A percentile compares a stretch with the other conserved stretches of the same genome.
Evolutionary conservation across 768 basidiomycete species (phyloP).

Genomic region (Suillus brevipes): DNA sequence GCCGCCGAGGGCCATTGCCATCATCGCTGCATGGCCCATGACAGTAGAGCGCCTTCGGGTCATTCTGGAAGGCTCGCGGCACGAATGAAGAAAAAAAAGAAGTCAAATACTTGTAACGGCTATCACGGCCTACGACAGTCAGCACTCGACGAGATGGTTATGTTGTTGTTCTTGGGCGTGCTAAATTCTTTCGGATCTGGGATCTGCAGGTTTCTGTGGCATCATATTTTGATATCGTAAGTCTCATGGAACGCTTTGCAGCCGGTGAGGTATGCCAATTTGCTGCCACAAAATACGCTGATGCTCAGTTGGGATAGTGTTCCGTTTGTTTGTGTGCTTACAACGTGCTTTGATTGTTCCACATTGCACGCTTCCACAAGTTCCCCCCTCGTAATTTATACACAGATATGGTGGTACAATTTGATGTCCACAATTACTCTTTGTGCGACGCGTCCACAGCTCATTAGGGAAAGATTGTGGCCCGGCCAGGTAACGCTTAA

Average conservation of each 20-base stretch:
- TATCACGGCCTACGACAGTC: not conserved
- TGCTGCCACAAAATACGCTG: not conserved
- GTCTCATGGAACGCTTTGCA: not conserved
- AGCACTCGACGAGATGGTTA: not conserved
- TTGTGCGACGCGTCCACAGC: too few relatives aligned
- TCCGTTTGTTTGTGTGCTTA: not conserved
- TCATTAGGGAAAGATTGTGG: too few relatives aligned
- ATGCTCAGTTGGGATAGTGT: not conserved
- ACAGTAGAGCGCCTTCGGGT: not conserved
- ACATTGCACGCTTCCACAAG: too few relatives aligned
- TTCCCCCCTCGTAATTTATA: too few relatives aligned
- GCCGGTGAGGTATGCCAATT: not conserved
- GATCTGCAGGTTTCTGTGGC: not conserved
- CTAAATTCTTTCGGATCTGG: not conserved
- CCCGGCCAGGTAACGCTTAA: too few relatives aligned
- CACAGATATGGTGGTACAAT: too few relatives aligned
- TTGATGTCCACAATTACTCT: too few relatives aligned
- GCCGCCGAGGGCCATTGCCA: slow-evolving; percentile 36
- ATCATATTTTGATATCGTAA: not conserved
- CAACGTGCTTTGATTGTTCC: too few relatives aligned
- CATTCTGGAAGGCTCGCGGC: slow-evolving; percentile 20
- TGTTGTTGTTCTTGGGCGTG: not conserved
- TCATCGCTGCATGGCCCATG: not conserved
- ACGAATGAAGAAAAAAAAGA: not conserved
- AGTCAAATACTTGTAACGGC: not conserved